Evolutionary conservation across 495 filamentous ascomycete species (phyloP).

Genomic region (Lepidopterella palustris): DNA sequence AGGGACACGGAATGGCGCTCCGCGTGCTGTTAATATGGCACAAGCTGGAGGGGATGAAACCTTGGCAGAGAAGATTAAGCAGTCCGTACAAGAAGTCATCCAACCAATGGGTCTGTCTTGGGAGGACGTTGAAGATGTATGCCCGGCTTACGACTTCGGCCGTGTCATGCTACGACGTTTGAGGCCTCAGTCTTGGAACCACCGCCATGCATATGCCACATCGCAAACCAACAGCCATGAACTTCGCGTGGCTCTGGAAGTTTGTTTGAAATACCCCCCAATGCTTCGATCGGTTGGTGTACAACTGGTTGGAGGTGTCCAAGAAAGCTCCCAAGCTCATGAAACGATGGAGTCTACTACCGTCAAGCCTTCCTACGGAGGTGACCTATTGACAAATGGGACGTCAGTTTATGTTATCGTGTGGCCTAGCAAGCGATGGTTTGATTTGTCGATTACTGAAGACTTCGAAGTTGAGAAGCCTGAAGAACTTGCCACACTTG

Average conservation of each 20-base stretch:
- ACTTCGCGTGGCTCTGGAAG: background rate
- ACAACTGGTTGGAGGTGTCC: background rate
- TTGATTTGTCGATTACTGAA: background rate
- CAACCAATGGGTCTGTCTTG: slow-evolving; percentile 13
- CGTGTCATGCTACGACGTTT: background rate
- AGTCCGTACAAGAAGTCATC: background rate
- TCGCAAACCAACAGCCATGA: background rate
- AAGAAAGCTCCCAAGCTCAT: too few relatives aligned
- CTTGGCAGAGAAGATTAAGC: background rate
- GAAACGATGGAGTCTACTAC: background rate
- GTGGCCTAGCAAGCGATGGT: background rate
- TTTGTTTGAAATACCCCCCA: background rate
- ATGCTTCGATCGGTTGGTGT: background rate
- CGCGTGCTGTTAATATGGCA: background rate
- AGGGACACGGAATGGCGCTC: background rate
- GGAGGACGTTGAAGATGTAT: slow-evolving; percentile 18
- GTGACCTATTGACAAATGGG: background rate
- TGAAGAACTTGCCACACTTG: background rate
- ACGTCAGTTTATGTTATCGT: background rate
- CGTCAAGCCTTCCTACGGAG: background rate
- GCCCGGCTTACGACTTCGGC: slow-evolving; percentile 3
- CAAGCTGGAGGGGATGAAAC: background rate
- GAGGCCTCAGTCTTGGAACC: background rate
- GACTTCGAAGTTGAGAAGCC: background rate
- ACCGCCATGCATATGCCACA: background rate